These are phyloP conservation scores for Flaveria floridana DNA, from an alignment of 140 eudicot genomes.

Conservation along the genomic window DNA sequence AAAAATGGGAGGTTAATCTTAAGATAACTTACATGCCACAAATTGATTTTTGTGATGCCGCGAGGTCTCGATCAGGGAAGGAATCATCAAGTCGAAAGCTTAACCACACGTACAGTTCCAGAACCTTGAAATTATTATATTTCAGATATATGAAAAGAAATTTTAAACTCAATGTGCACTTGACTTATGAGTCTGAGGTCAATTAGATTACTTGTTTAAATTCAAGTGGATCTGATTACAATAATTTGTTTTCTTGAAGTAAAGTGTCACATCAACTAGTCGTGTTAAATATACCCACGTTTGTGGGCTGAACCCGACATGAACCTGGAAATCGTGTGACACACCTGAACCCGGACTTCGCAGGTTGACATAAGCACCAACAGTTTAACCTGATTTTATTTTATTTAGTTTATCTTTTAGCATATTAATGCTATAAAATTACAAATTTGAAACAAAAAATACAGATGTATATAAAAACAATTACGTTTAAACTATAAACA, in stretches of 20 bases:
- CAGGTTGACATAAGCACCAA: neutral
- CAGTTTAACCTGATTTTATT: neutral
- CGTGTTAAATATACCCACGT: neutral
- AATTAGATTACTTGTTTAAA: neutral
- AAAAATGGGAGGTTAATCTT: neutral
- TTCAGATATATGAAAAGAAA: neutral
- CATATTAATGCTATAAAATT: neutral
- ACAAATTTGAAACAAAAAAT: neutral
- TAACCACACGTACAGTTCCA: conserved; percentile 96
- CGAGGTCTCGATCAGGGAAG: conserved; percentile 91
- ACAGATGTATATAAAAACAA: neutral
- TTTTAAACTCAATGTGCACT: neutral
- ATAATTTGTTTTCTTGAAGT: neutral
- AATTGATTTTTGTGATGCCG: conserved; percentile 85
- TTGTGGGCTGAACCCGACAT: neutral
- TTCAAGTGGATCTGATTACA: neutral
- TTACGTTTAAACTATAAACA: neutral
- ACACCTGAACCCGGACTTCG: neutral
- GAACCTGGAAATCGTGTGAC: neutral
- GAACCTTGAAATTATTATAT: conserved; percentile 48
- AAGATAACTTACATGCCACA: conserved; percentile 79
- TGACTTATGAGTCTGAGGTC: neutral
- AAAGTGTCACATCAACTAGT: neutral
- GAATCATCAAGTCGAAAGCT: conserved; percentile 80
- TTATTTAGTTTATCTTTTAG: neutral